Percentiles rank a stretch among this genome's conserved stretches.
These are phyloP conservation scores for Scheffersomyces illinoinensis DNA, from an alignment of 1,139 yeast genomes.

Conservation along the genomic window DNA sequence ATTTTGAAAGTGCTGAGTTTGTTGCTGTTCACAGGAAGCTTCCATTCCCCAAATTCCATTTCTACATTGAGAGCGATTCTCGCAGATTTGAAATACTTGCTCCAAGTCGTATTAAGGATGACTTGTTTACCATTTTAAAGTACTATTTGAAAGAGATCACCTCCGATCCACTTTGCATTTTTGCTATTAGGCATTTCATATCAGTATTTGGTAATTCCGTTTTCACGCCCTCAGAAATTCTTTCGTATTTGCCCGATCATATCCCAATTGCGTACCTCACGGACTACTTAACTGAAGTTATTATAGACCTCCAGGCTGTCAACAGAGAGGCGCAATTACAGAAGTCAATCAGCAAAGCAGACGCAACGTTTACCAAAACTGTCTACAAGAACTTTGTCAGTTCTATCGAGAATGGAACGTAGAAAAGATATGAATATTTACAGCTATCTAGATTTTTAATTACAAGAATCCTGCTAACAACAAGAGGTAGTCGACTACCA, in stretches of 20 bases:
- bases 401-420: not conserved
- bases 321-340: constrained; percentile 21
- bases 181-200: constrained; percentile 33
- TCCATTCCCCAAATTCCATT: constrained; percentile 22
- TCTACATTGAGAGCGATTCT: constrained; percentile 13
- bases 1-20: constrained; percentile 38
- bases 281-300: constrained; percentile 23
- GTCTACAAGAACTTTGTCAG: constrained; percentile 15
- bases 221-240: constrained; percentile 26
- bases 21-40: constrained; percentile 23
- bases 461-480: constrained; percentile 46
- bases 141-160: constrained; percentile 19
- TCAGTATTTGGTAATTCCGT: constrained; percentile 19
- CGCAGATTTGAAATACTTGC: not conserved
- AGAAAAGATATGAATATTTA: not conserved
- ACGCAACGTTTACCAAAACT: constrained; percentile 20
- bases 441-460: constrained; percentile 2
- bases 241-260: constrained; percentile 30
- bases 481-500: constrained; percentile 69
- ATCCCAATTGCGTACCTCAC: constrained; percentile 34
- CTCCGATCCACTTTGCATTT: constrained; percentile 12
- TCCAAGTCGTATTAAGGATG: constrained; percentile 2
- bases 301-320: constrained; percentile 22
- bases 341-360: constrained; percentile 33
- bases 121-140: constrained; percentile 19